Evolutionary conservation across 2,329 filamentous ascomycete genomes (phyloP).

Genomic region (Colletotrichum sojae): DNA sequence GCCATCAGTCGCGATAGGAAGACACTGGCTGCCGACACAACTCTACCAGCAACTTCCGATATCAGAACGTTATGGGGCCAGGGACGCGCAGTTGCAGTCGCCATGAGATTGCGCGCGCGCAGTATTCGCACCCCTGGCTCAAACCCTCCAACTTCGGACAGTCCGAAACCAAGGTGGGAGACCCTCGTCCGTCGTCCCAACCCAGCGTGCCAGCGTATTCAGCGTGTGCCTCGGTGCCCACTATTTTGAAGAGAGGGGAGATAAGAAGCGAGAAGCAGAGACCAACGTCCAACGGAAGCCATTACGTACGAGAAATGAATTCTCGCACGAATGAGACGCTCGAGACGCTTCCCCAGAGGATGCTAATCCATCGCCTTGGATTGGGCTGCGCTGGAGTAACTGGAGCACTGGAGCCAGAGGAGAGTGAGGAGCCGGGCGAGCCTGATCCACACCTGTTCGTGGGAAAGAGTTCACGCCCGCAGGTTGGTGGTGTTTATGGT

Average conservation of each 20-base stretch:
- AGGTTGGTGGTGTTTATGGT: not conserved
- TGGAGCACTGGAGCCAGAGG: not conserved
- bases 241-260: slow-evolving; percentile 20
- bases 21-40: not conserved
- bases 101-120: slow-evolving; percentile 22
- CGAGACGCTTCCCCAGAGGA: slow-evolving; percentile 33
- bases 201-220: not conserved
- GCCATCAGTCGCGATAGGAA: slow-evolving; percentile 28
- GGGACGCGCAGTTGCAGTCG: slow-evolving; percentile 13
- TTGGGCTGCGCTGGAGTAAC: slow-evolving; percentile 10
- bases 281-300: slow-evolving; percentile 32
- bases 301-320: slow-evolving; percentile 38
- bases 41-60: slow-evolving; percentile 5
- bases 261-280: slow-evolving; percentile 39
- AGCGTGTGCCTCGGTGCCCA: slow-evolving; percentile 2
- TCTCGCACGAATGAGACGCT: slow-evolving; percentile 26
- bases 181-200: slow-evolving; percentile 13
- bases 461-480: not conserved
- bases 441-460: slow-evolving; percentile 19
- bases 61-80: slow-evolving; percentile 14
- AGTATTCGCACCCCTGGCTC: not conserved
- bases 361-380: slow-evolving; percentile 32
- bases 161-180: slow-evolving; percentile 15
- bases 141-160: slow-evolving; percentile 24
- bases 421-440: not conserved